A percentile compares a stretch with the other conserved stretches of the same genome.
phyloP scores from a whole-genome alignment of 441 rosid genomes.

The Cnidoscolus chayamansa region DNA sequence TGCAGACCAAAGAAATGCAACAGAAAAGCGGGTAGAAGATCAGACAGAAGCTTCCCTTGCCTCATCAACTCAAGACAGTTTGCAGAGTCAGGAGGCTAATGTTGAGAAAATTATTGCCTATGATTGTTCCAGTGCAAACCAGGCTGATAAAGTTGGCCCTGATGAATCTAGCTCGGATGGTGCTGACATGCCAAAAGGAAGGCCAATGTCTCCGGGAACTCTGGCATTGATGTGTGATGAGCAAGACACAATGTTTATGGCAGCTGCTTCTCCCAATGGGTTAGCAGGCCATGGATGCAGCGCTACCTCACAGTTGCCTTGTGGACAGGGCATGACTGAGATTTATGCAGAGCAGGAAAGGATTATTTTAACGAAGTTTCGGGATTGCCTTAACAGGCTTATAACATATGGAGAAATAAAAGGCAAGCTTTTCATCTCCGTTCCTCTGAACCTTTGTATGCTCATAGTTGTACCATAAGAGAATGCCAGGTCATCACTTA shows the following conservation, averaged over 20 bases:
- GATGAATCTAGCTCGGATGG: slow-evolving; percentile 54
- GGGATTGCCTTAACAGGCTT: slow-evolving; percentile 85
- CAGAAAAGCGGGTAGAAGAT: slow-evolving; percentile 50
- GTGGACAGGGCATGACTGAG: slow-evolving; percentile 60
- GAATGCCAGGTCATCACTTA: slow-evolving; percentile 14
- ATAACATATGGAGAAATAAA: slow-evolving; percentile 84
- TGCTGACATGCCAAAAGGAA: slow-evolving; percentile 51
- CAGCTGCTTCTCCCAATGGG: slow-evolving; percentile 61
- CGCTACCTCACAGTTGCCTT: slow-evolving; percentile 49
- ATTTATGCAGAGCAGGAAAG: slow-evolving; percentile 81
- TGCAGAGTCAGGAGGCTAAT: slow-evolving; percentile 41
- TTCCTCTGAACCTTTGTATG: neutral
- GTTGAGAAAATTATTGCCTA: slow-evolving; percentile 42
- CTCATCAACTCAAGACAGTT: slow-evolving; percentile 52
- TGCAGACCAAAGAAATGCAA: slow-evolving; percentile 53
- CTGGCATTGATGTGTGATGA: slow-evolving; percentile 98
- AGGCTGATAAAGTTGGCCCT: slow-evolving; percentile 46
- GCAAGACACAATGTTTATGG: slow-evolving; percentile 59
- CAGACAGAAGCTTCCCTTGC: slow-evolving; percentile 49
- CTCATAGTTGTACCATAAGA: neutral
- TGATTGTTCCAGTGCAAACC: slow-evolving; percentile 53
- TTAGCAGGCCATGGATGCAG: slow-evolving; percentile 48
- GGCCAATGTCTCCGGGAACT: slow-evolving; percentile 96
- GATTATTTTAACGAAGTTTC: slow-evolving; percentile 62
- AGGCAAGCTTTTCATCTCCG: slow-evolving; percentile 44